Conservation (phyloP, 129 eudicot species). For the Flaveria sonorensis region DNA sequence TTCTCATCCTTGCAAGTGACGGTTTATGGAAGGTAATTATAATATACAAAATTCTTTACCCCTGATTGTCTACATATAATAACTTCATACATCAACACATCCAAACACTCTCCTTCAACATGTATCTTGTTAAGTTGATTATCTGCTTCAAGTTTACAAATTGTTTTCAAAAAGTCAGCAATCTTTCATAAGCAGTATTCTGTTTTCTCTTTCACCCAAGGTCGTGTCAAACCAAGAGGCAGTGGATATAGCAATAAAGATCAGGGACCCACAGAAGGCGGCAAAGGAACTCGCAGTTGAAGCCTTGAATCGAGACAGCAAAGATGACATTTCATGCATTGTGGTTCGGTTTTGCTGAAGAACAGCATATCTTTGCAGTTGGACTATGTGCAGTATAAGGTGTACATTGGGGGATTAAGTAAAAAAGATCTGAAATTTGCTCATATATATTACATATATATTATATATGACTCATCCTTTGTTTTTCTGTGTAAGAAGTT, state of each 20-base stretch:
- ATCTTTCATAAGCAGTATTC: background rate
- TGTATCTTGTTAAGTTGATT: background rate
- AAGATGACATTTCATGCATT: slow-evolving; percentile 85
- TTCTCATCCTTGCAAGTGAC: slow-evolving; percentile 86
- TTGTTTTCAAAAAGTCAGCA: background rate
- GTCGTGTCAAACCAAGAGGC: slow-evolving; percentile 92
- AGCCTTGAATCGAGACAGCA: slow-evolving; percentile 73
- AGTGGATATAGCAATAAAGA: slow-evolving; percentile 60
- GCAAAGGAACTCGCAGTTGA: slow-evolving; percentile 70
- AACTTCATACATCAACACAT: too few species aligned
- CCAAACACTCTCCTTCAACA: too few species aligned
- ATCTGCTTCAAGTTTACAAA: background rate
- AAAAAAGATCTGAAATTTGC: slow-evolving; percentile 30
- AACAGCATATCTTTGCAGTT: slow-evolving; percentile 8
- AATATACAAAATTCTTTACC: too few species aligned
- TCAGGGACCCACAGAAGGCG: slow-evolving; percentile 75
- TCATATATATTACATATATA: slow-evolving; percentile 28
- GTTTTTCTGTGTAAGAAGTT: slow-evolving; percentile 41
- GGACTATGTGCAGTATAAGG: slow-evolving; percentile 44
- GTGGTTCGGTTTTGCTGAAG: slow-evolving; percentile 70
- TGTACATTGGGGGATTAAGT: slow-evolving; percentile 50
- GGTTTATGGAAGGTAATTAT: slow-evolving; percentile 85
- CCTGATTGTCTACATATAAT: too few species aligned
- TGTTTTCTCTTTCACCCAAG: slow-evolving; percentile 35
- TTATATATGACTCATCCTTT: slow-evolving; percentile 29